phyloP scores from a whole-genome alignment of 345 rosid genomes.

The Ceriops zippeliana region DNA sequence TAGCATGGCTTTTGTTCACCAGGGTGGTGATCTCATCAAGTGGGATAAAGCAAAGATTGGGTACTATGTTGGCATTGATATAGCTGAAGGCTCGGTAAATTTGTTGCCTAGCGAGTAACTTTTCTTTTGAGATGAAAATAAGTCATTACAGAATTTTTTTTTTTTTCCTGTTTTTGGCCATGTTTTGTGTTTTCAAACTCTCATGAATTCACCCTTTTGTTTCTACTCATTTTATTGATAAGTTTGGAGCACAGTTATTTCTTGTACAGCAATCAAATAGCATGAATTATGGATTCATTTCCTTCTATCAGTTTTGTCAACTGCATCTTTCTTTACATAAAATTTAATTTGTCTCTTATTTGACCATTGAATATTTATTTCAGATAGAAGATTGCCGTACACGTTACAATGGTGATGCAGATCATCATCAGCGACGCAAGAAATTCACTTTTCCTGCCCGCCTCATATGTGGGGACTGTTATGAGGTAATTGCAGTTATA shows the following conservation, averaged over 20 bases:
- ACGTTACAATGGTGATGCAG: constrained; percentile 94
- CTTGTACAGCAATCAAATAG: not conserved
- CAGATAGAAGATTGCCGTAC: constrained; percentile 99
- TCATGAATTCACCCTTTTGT: no score
- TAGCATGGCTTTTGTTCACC: constrained; percentile 6
- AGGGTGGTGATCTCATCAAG: constrained; percentile 99
- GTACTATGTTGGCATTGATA: constrained; percentile 92
- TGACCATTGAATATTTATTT: constrained; percentile 4
- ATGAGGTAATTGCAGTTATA: constrained; percentile 53
- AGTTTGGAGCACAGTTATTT: not conserved
- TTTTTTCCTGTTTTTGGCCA: no score
- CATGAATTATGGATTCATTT: not conserved
- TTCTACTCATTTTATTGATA: no score
- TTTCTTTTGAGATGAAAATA: constrained; percentile 1
- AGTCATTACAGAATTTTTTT: no score
- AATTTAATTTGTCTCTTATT: not conserved
- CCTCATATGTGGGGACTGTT: constrained; percentile 91
- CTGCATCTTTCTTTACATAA: not conserved
- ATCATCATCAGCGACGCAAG: constrained; percentile 86
- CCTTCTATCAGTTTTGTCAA: not conserved
- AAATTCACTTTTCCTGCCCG: constrained; percentile 94
- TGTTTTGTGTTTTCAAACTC: not conserved
- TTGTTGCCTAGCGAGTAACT: not conserved
- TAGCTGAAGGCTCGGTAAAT: constrained; percentile 97
- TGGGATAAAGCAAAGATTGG: constrained; percentile 96